These are phyloP conservation scores for Jasminum sambac DNA, from an alignment of 257 asterid species.

Conservation along the genomic window DNA sequence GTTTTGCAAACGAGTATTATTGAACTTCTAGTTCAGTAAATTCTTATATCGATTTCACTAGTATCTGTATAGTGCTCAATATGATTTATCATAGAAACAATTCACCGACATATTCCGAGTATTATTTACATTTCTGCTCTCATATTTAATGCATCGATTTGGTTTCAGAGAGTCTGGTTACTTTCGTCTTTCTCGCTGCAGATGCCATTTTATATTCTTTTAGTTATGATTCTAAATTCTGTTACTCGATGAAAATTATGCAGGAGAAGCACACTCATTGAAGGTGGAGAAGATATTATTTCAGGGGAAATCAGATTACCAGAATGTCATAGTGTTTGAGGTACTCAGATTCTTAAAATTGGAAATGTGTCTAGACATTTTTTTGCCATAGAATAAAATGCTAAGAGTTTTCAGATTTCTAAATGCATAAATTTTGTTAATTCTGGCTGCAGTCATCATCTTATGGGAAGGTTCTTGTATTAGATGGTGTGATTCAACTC, in stretches of 20 bases:
- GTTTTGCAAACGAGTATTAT: no score
- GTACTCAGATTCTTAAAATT: constrained; percentile 34
- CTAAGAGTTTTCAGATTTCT: not conserved
- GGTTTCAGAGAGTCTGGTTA: not conserved
- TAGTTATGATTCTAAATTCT: not conserved
- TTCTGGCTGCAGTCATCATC: constrained; percentile 71
- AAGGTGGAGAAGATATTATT: constrained; percentile 86
- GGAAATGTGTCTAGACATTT: not conserved
- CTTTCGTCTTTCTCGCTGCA: not conserved
- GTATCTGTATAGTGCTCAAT: no score
- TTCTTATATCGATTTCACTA: no score
- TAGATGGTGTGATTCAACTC: constrained; percentile 97
- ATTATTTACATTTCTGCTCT: not conserved
- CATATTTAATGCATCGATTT: not conserved
- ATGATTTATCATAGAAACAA: no score
- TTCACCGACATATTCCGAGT: no score
- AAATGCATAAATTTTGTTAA: constrained; percentile 22
- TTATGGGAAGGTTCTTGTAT: constrained; percentile 91
- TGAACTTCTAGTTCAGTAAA: no score
- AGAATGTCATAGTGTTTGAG: constrained; percentile 92
- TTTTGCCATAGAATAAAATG: not conserved
- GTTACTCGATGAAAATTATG: constrained; percentile 28
- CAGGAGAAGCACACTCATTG: constrained; percentile 99
- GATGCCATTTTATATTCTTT: not conserved
- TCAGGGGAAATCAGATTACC: constrained; percentile 91